These are phyloP conservation scores for Apiospora rasikravindrae DNA, from an alignment of 2,329 filamentous ascomycete genomes.

Conservation along the genomic window DNA sequence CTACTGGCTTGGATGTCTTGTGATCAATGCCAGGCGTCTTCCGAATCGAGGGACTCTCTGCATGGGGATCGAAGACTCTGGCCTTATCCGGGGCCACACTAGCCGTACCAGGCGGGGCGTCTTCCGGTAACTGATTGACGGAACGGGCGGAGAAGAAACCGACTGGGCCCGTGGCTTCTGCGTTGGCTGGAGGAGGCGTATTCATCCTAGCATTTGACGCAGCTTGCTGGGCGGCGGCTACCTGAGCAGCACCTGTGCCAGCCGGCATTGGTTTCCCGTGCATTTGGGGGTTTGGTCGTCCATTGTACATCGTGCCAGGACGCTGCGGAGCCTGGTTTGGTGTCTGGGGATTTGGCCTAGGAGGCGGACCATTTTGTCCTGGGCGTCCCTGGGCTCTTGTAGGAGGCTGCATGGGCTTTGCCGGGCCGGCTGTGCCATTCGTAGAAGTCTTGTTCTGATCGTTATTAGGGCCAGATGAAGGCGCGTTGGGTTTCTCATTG, in stretches of 20 bases:
- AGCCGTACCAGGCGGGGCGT: slow-evolving; percentile 47
- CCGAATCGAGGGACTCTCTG: slow-evolving; percentile 83
- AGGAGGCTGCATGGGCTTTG: slow-evolving; percentile 45
- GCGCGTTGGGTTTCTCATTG: slow-evolving; percentile 35
- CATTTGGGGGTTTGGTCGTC: slow-evolving; percentile 30
- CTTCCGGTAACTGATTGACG: slow-evolving; percentile 61
- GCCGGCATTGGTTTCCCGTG: background rate
- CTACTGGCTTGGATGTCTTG: slow-evolving; percentile 74
- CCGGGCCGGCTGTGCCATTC: slow-evolving; percentile 28
- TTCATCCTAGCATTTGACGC: slow-evolving; percentile 32
- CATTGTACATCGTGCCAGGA: slow-evolving; percentile 32
- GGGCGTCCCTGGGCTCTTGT: slow-evolving; percentile 32
- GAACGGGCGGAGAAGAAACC: slow-evolving; percentile 76
- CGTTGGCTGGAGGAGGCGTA: slow-evolving; percentile 38
- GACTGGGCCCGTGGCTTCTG: slow-evolving; percentile 47
- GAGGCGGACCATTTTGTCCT: slow-evolving; percentile 25
- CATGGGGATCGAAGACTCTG: slow-evolving; percentile 72
- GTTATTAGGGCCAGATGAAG: slow-evolving; percentile 29
- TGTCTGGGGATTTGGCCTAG: slow-evolving; percentile 41
- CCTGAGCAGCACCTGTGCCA: slow-evolving; percentile 21
- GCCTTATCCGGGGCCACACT: slow-evolving; percentile 49
- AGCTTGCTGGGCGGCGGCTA: slow-evolving; percentile 31
- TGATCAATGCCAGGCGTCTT: slow-evolving; percentile 90
- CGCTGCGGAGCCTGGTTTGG: slow-evolving; percentile 40
- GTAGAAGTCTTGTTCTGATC: slow-evolving; percentile 35